These are phyloP conservation scores for Dianthus caryophyllus DNA, from an alignment of 148 eudicot species.

Conservation along the genomic window DNA sequence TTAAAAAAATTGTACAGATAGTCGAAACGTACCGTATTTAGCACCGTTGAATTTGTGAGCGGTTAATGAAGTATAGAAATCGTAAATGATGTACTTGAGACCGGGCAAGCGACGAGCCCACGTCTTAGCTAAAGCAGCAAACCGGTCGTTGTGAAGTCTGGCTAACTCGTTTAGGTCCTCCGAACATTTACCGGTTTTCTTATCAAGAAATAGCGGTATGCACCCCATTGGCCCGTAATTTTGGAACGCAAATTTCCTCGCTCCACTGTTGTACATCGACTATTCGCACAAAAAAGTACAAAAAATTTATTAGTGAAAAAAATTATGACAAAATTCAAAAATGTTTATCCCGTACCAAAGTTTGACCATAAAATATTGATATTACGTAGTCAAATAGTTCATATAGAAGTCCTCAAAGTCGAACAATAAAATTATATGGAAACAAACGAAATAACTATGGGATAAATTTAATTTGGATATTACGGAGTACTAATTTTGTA, in stretches of 20 bases:
- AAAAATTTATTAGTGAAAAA: background rate
- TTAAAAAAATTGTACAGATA: too few species aligned
- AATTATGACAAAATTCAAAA: too few species aligned
- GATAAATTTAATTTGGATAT: too few species aligned
- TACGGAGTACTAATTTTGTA: too few species aligned
- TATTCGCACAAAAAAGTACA: background rate
- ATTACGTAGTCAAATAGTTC: too few species aligned
- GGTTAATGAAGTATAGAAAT: constrained; percentile 21
- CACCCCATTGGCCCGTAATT: constrained; percentile 39
- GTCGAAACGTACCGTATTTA: constrained; percentile 33
- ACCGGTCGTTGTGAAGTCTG: constrained; percentile 24
- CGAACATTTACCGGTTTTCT: constrained; percentile 11
- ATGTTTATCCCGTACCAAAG: too few species aligned
- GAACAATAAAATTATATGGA: too few species aligned
- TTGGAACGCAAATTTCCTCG: constrained; percentile 38
- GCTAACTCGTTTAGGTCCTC: constrained; percentile 20
- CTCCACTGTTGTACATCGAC: constrained; percentile 36
- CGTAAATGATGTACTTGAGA: constrained; percentile 28
- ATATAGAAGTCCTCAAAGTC: too few species aligned
- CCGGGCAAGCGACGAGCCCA: constrained; percentile 28
- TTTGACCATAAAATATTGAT: too few species aligned
- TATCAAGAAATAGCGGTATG: constrained; percentile 19
- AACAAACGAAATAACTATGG: too few species aligned
- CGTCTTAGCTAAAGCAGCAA: constrained; percentile 8
- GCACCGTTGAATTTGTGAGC: constrained; percentile 15